Evolutionary conservation across 148 eudicot species (phyloP).

Genomic region (Amaranthus cruentus): DNA sequence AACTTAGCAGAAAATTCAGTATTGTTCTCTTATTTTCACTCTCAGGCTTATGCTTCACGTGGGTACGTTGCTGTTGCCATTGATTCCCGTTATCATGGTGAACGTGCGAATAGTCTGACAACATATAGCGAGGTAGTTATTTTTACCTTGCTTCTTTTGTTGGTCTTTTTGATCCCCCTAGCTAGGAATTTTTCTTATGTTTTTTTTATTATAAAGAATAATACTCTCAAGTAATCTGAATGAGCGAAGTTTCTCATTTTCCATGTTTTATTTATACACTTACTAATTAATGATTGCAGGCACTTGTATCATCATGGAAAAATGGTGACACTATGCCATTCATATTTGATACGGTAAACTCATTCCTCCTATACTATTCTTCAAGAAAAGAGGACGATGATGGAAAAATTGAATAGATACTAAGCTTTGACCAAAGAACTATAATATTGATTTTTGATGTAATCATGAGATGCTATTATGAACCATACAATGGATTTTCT

Average conservation of each 20-base stretch:
- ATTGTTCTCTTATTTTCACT: conserved; percentile 3
- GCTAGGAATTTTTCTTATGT: not conserved
- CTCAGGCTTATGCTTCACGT: conserved; percentile 95
- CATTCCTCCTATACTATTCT: not conserved
- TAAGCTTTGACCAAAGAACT: not conserved
- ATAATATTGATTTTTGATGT: conserved; percentile 6
- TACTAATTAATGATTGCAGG: conserved; percentile 42
- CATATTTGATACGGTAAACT: conserved; percentile 75
- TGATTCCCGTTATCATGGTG: conserved; percentile 99
- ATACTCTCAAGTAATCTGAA: too few relatives aligned
- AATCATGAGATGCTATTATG: not conserved
- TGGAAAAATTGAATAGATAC: not conserved
- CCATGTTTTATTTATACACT: not conserved
- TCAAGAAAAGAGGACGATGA: conserved; percentile 6
- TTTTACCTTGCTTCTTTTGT: conserved; percentile 13
- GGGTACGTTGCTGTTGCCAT: conserved; percentile 82
- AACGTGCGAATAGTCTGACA: conserved; percentile 70
- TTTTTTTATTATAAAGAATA: too few relatives aligned
- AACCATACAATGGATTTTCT: not conserved
- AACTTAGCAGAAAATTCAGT: not conserved
- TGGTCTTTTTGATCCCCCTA: not conserved
- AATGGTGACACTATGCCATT: conserved; percentile 96
- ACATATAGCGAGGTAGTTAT: conserved; percentile 72
- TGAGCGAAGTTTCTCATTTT: too few relatives aligned
- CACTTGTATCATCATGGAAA: conserved; percentile 89